A percentile compares a stretch with the other conserved stretches of the same genome.
These are phyloP conservation scores for Boletus tomentosulus DNA, from an alignment of 768 basidiomycete species.

Conservation along the genomic window DNA sequence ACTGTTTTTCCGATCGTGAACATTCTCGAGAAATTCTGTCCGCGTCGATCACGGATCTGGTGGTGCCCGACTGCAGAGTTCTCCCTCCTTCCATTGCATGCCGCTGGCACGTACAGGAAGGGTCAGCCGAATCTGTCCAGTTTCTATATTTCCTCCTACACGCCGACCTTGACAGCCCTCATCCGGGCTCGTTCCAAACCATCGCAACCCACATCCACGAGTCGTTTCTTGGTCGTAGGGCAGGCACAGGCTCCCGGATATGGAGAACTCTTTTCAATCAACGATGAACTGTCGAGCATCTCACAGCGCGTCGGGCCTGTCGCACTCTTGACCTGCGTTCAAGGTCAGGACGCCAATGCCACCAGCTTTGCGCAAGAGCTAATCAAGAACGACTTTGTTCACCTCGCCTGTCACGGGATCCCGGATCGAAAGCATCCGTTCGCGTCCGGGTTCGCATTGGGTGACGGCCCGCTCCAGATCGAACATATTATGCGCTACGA, in stretches of 20 bases:
- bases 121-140: no score
- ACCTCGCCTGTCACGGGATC: neutral
- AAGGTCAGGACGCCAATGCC: neutral
- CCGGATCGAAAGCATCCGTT: neutral
- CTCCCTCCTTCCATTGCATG: no score
- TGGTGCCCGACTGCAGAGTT: no score
- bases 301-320: neutral
- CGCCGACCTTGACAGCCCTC: no score
- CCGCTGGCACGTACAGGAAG: no score
- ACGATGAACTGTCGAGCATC: neutral
- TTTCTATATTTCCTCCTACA: no score
- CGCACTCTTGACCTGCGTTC: neutral
- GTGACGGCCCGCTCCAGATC: neutral
- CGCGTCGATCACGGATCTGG: neutral
- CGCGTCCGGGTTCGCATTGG: neutral
- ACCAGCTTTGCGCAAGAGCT: neutral
- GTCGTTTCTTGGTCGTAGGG: no score
- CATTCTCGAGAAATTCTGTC: neutral
- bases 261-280: no score
- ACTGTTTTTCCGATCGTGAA: slow-evolving; percentile 12
- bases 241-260: no score
- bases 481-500: neutral
- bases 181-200: no score
- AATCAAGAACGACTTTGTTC: neutral
- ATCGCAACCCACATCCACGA: no score